Evolutionary conservation across 2,329 filamentous ascomycete species (phyloP).

Genomic region (Fusarium multiceps): DNA sequence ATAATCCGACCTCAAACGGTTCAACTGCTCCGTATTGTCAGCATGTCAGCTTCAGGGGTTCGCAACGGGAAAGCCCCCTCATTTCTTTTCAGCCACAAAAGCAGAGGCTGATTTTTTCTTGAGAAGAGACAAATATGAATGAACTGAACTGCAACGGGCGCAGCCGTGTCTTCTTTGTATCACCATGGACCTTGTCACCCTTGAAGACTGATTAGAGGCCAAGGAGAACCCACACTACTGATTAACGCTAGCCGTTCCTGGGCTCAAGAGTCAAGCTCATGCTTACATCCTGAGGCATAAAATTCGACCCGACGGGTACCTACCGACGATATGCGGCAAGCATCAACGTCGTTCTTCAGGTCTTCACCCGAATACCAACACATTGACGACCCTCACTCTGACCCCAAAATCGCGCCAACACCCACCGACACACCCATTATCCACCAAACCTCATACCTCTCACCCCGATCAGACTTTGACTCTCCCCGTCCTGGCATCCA

Average conservation of each 20-base stretch:
- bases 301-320: not conserved
- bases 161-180: not conserved
- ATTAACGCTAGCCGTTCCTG: not conserved
- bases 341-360: not conserved
- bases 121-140: not conserved
- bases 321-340: not conserved
- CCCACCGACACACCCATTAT: not conserved
- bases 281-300: not conserved
- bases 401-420: not conserved
- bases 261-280: not conserved
- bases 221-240: not conserved
- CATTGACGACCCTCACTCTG: not conserved
- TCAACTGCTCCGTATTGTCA: not conserved
- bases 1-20: not conserved
- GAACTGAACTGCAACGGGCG: not conserved
- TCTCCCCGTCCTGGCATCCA: not conserved
- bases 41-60: not conserved
- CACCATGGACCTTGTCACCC: not conserved
- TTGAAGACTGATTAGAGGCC: rapidly evolving
- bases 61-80: not conserved
- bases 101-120: not conserved
- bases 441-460: not conserved
- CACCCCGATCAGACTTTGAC: conserved; percentile 5
- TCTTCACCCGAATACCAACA: conserved; percentile 3
- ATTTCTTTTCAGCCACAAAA: not conserved